These are phyloP conservation scores for Entomortierella chlamydospora DNA, from an alignment of 192 early-diverging fungal species.

Conservation along the genomic window DNA sequence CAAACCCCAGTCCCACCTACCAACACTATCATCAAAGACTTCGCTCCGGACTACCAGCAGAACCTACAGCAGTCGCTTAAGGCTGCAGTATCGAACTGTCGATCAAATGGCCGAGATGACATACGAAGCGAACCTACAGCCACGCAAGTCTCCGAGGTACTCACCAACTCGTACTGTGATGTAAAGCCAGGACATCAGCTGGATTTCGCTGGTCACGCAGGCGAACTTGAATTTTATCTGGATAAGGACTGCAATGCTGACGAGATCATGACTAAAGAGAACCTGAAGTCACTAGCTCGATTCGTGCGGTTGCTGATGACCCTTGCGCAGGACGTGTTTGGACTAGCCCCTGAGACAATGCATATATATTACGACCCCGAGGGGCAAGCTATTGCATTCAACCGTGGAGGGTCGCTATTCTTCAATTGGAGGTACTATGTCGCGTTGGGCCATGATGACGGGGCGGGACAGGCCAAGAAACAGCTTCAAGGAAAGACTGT, in stretches of 20 bases:
- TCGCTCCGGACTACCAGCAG: conserved; percentile 42
- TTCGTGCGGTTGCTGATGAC: conserved; percentile 59
- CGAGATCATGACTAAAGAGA: conserved; percentile 51
- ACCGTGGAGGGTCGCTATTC: conserved; percentile 78
- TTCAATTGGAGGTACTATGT: conserved; percentile 88
- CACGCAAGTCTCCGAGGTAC: conserved; percentile 30
- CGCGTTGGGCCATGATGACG: conserved; percentile 67
- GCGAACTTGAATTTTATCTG: conserved; percentile 52
- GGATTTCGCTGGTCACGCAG: conserved; percentile 52
- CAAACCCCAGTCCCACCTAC: conserved; percentile 11
- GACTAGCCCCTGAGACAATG: conserved; percentile 62
- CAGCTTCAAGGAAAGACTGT: conserved; percentile 33
- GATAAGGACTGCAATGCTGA: conserved; percentile 53
- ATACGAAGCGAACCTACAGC: conserved; percentile 33
- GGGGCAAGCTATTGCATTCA: conserved; percentile 84
- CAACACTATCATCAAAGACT: conserved; percentile 31
- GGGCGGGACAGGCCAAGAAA: conserved; percentile 7
- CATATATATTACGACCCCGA: conserved; percentile 83
- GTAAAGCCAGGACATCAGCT: conserved; percentile 61
- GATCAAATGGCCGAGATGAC: conserved; percentile 43
- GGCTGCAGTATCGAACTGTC: conserved; percentile 37
- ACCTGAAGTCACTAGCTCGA: conserved; percentile 37
- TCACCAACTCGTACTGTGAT: conserved; percentile 63
- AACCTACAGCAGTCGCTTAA: conserved; percentile 40
- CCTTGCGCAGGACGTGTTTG: conserved; percentile 70